Conservation (phyloP, 768 basidiomycete genomes). For the Boletus subcaerulescens region DNA sequence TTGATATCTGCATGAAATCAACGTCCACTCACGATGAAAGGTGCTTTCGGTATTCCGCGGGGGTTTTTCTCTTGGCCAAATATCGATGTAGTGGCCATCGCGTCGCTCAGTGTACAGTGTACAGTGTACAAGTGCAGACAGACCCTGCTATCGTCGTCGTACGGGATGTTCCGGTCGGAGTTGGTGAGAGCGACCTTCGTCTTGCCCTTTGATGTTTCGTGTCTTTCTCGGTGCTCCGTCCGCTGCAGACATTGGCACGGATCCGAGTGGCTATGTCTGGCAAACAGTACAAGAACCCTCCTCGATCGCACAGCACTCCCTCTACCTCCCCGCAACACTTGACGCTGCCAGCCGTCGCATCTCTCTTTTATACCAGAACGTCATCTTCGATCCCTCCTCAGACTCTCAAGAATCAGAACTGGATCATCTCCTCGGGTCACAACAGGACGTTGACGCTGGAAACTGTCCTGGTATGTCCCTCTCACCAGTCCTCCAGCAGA, state of each 20-base stretch:
- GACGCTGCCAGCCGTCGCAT: conserved; percentile 69
- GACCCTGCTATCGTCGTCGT: neutral
- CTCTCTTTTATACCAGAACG: conserved; percentile 66
- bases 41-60: conserved; percentile 91
- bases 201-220: no score
- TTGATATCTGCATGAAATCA: neutral
- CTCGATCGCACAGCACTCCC: neutral
- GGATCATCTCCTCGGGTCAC: conserved; percentile 14
- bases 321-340: conserved; percentile 51
- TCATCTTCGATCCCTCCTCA: conserved; percentile 56
- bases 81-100: conserved; percentile 28
- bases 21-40: conserved; percentile 76
- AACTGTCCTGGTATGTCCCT: conserved; percentile 14
- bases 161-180: conserved; percentile 30
- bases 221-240: conserved; percentile 38
- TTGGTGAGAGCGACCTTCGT: neutral
- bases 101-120: neutral
- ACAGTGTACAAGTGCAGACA: no score
- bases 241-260: conserved; percentile 32
- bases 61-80: conserved; percentile 64
- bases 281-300: conserved; percentile 35
- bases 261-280: conserved; percentile 44
- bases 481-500: conserved; percentile 1
- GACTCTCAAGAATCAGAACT: conserved; percentile 34
- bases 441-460: conserved; percentile 19